Base-by-base conservation (phyloP, 345 rosid species). In the Euphorbia lathyris region DNA sequence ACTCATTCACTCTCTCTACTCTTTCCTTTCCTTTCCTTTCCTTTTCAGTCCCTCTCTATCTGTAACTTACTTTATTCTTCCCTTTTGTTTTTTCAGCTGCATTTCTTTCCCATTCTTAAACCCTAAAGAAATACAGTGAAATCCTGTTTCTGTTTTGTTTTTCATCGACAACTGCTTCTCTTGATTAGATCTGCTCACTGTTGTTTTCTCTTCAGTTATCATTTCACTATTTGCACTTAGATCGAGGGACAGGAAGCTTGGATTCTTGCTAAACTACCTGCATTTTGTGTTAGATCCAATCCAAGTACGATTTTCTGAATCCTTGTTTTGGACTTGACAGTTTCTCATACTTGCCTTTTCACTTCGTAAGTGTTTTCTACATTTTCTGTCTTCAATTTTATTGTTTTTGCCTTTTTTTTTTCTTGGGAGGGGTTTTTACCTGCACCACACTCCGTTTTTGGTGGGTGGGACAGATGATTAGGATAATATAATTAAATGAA, bases 261-360 rank as follows among this genome's bases (percentile, higher is more conserved):
- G 13, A n/a, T 60, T 60, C 25, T 34, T 60, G 64, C 64, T 60
- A 32, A 60, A 60, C 23, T 17, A 60, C 16, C 64, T 60, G 64
- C 64, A 60, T 60, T 60, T 32, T 60, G 64, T 60, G 25, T 19
- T 34, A 60, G 43, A 14, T 58, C 40, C 62, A 29, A 29, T 20
- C n/a, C n/a, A n/a, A n/a, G n/a, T 58, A 29, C 12, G 45, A 30
- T 60, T 22, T 60, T 34, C 64, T 19, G 20, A 19, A 60, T 32
- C 14, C 64, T 3, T 60, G 26, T 19, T 7, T 19, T 19, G 64
- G 25, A 22, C 36, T 60, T 60, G 43, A 34, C 20, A 29, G 64
- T 12, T 60, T 0, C n/a, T 10, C 40, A 19, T 19, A 60, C 36
- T 60, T 16, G 36, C 36, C 20, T 32, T 20, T 32, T 61, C 23